Percentiles rank a stretch among this genome's conserved stretches.
phyloP scores from a whole-genome alignment of 108 stramenopile genomes.

The Nannochloropsis oceanica region DNA sequence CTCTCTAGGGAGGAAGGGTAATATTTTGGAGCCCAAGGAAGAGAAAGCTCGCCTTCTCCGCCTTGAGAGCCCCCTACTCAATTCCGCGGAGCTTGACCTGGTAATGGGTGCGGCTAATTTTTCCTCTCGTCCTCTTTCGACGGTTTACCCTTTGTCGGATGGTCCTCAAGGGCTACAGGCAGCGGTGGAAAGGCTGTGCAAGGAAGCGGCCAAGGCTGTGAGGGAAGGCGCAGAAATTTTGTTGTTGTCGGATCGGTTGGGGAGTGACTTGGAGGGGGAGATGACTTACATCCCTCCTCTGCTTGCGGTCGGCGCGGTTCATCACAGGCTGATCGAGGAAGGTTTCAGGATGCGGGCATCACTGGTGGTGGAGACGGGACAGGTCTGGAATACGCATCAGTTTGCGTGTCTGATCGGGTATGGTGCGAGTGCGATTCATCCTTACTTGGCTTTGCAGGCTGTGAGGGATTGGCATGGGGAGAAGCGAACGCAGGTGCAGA shows the following conservation, averaged over 20 bases:
- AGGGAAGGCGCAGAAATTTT: conserved; percentile 66
- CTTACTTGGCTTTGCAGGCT: conserved; percentile 27
- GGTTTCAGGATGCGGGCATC: conserved; percentile 28
- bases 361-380: conserved; percentile 26
- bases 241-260: conserved; percentile 68
- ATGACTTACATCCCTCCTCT: conserved; percentile 61
- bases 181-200: conserved; percentile 77
- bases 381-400: conserved; percentile 38
- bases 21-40: conserved; percentile 47
- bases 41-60: conserved; percentile 28
- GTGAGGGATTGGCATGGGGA: conserved; percentile 21
- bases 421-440: conserved; percentile 28
- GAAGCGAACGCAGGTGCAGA: conserved; percentile 6
- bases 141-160: conserved; percentile 51
- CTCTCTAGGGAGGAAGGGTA: conserved; percentile 82
- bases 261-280: conserved; percentile 64
- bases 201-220: conserved; percentile 77
- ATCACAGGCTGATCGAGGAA: conserved; percentile 47
- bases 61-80: conserved; percentile 21
- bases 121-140: conserved; percentile 4
- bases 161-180: conserved; percentile 68
- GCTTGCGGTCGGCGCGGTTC: conserved; percentile 85
- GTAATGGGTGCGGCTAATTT: conserved; percentile 4
- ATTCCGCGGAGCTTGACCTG: conserved; percentile 16
- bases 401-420: conserved; percentile 33